Evolutionary conservation across 345 rosid genomes (phyloP).

Genomic region (Syzygium jambos): DNA sequence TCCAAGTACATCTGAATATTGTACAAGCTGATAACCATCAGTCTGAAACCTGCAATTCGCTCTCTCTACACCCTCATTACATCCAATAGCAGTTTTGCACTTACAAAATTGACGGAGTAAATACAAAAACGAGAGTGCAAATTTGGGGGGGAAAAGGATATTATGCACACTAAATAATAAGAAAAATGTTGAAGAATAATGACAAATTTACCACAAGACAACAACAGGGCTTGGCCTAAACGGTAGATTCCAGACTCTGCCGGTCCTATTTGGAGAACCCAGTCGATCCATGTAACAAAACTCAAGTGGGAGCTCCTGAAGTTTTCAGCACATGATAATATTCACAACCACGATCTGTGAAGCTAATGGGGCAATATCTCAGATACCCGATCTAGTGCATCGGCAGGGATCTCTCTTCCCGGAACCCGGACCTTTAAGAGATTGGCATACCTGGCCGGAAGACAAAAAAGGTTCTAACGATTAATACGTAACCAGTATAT

Average conservation of each 20-base stretch:
- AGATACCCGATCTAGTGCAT: conserved; percentile 60
- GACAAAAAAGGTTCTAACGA: background rate
- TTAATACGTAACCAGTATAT: background rate
- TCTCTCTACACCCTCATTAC: background rate
- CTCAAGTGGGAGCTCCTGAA: background rate
- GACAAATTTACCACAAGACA: background rate
- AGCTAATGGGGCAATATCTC: conserved; percentile 49
- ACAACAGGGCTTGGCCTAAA: background rate
- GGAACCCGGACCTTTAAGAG: conserved; percentile 79
- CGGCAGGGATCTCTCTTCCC: conserved; percentile 79
- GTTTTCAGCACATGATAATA: background rate
- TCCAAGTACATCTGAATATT: background rate
- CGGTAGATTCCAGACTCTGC: background rate
- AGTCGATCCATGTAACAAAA: background rate
- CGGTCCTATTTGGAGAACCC: background rate
- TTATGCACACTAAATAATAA: background rate
- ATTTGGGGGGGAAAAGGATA: background rate
- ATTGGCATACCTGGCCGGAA: conserved; percentile 45
- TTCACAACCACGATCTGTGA: background rate
- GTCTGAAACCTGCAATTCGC: background rate
- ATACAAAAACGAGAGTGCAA: background rate
- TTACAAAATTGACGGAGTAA: background rate
- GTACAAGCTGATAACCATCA: background rate
- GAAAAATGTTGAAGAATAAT: background rate
- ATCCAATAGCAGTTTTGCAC: background rate